Evolutionary conservation across 306 rosid genomes (phyloP).

Genomic region (Castanopsis chinensis): DNA sequence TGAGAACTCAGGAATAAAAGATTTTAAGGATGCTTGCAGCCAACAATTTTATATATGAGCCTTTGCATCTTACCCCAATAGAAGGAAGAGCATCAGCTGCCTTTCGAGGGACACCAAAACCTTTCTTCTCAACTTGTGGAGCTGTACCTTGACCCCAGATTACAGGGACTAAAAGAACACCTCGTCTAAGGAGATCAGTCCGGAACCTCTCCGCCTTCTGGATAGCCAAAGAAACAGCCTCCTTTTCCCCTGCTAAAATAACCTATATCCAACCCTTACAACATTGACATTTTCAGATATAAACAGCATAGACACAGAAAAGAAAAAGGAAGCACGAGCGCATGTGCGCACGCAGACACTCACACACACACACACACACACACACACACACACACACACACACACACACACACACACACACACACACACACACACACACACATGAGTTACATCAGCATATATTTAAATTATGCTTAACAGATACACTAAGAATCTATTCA

Average conservation of each 20-base stretch:
- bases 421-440: not conserved
- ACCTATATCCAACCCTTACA: slow-evolving; percentile 61
- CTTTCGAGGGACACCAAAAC: slow-evolving; percentile 61
- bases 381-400: not conserved
- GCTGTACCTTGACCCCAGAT: slow-evolving; percentile 74
- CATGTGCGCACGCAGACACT: too few species aligned
- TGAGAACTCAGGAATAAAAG: not conserved
- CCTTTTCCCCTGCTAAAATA: slow-evolving; percentile 87
- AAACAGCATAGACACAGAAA: not conserved
- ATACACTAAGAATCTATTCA: not conserved
- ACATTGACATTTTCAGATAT: slow-evolving; percentile 7
- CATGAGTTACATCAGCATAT: not conserved
- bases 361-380: not conserved
- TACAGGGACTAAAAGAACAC: slow-evolving; percentile 84
- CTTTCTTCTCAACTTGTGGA: slow-evolving; percentile 75
- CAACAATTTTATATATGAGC: not conserved
- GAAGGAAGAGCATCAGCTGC: slow-evolving; percentile 81
- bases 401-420: not conserved
- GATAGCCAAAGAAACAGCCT: slow-evolving; percentile 65
- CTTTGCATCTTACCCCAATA: slow-evolving; percentile 65
- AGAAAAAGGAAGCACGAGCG: not conserved
- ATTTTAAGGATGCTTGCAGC: not conserved
- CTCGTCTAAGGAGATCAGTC: slow-evolving; percentile 75
- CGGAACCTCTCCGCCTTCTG: slow-evolving; percentile 77
- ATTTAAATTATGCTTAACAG: not conserved